A percentile compares a stretch with the other conserved stretches of the same genome.
phyloP scores from a whole-genome alignment of 345 rosid species.

The Acer yangbiense region DNA sequence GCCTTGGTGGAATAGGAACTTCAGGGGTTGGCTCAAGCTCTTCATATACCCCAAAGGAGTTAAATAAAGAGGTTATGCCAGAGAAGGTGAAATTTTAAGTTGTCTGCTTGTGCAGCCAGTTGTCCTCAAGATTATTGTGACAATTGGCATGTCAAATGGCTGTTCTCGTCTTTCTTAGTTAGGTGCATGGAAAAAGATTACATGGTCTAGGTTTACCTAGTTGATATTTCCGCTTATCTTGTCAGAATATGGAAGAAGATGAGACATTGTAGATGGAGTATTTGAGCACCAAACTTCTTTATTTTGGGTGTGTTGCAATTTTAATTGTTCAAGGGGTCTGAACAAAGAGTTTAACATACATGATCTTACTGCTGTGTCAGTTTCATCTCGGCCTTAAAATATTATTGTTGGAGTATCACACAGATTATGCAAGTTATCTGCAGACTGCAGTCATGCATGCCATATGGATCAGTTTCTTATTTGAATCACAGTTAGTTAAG shows the following conservation, averaged over 20 bases:
- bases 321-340: not conserved
- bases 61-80: slow-evolving; percentile 90
- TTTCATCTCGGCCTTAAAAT: not conserved
- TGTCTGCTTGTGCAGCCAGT: slow-evolving; percentile 5
- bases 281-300: not conserved
- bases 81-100: slow-evolving; percentile 66
- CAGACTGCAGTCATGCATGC: slow-evolving; percentile 9
- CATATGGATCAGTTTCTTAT: slow-evolving; percentile 8
- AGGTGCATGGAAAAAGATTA: not conserved
- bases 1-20: slow-evolving; percentile 95
- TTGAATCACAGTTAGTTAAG: not conserved
- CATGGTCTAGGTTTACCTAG: not conserved
- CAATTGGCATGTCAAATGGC: not conserved
- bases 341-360: not conserved
- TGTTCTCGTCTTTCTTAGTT: slow-evolving; percentile 6
- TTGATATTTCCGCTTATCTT: not conserved
- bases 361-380: not conserved
- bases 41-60: slow-evolving; percentile 83
- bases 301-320: not conserved
- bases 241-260: not conserved
- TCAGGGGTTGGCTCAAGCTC: slow-evolving; percentile 98
- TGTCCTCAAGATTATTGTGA: not conserved
- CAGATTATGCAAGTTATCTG: slow-evolving; percentile 1
- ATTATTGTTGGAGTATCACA: not conserved
- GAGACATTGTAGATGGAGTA: not conserved